phyloP scores from a whole-genome alignment of 257 asterid species.

The Nemophila menziesii region DNA sequence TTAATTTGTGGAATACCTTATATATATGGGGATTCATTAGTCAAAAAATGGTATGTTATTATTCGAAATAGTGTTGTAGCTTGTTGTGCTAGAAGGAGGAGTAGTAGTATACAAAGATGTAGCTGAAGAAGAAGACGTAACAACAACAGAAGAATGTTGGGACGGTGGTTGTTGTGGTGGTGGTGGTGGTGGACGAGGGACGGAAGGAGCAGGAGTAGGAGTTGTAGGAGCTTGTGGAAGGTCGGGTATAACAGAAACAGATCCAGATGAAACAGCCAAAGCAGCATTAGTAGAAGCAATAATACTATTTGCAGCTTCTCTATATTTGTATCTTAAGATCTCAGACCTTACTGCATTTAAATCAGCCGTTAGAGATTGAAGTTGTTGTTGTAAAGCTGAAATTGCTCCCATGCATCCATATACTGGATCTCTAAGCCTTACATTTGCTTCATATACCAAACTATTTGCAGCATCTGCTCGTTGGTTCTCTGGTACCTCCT shows the following conservation, averaged over 20 bases:
- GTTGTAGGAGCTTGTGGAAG: conserved; percentile 60
- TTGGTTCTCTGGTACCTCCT: conserved; percentile 72
- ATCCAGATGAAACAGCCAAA: conserved; percentile 21
- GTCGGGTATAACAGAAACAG: conserved; percentile 47
- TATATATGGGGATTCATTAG: neutral
- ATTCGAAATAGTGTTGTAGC: conserved; percentile 34
- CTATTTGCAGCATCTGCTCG: conserved; percentile 84
- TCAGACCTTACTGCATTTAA: conserved; percentile 62
- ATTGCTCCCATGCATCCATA: conserved; percentile 97
- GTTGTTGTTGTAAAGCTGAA: conserved; percentile 65
- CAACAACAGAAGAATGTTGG: conserved; percentile 20
- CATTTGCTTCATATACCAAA: conserved; percentile 80
- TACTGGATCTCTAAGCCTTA: conserved; percentile 73
- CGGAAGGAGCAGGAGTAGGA: conserved; percentile 36
- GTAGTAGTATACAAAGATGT: conserved; percentile 43
- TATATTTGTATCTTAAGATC: conserved; percentile 51
- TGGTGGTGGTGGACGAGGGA: conserved; percentile 20
- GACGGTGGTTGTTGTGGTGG: conserved; percentile 15
- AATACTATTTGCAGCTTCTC: conserved; percentile 62
- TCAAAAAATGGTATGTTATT: conserved; percentile 57
- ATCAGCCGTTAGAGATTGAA: conserved; percentile 61
- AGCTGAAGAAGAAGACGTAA: conserved; percentile 32
- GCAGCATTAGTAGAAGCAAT: conserved; percentile 45
- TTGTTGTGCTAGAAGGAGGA: conserved; percentile 37
- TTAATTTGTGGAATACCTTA: no score